These are phyloP conservation scores for Leishmania braziliensis DNA, from an alignment of 208 protist genomes.

Conservation along the genomic window DNA sequence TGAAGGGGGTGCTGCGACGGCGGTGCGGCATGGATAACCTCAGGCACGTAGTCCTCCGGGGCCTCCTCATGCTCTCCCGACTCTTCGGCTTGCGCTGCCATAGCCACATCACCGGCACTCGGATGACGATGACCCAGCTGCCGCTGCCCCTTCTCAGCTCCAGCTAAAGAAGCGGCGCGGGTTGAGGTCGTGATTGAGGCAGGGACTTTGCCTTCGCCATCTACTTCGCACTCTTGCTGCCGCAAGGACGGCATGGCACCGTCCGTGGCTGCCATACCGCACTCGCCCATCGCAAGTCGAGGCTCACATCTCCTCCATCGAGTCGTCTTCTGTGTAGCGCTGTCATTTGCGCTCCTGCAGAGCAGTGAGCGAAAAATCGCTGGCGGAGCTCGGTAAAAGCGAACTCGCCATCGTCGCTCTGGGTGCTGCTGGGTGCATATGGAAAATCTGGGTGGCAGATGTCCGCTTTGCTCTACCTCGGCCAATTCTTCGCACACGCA, in stretches of 20 bases:
- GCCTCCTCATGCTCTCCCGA: constrained; percentile 34
- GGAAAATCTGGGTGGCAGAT: constrained; percentile 8
- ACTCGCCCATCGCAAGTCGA: neutral
- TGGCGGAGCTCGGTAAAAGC: constrained; percentile 23
- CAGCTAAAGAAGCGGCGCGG: neutral
- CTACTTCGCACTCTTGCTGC: neutral
- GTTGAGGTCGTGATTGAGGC: neutral
- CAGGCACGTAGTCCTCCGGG: constrained; percentile 44
- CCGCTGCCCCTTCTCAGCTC: neutral
- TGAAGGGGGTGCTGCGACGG: constrained; percentile 24
- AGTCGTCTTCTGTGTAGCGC: neutral
- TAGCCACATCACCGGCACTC: neutral
- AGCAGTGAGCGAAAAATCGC: constrained; percentile 25
- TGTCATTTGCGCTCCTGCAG: neutral
- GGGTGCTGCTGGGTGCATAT: neutral
- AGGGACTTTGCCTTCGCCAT: neutral
- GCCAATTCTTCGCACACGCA: constrained; percentile 57
- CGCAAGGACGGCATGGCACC: neutral
- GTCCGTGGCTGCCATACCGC: neutral
- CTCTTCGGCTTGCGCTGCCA: constrained; percentile 11
- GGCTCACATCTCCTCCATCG: neutral
- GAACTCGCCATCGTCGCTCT: neutral
- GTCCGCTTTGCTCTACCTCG: constrained; percentile 35
- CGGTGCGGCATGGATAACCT: constrained; percentile 42
- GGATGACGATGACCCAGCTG: neutral